Percentiles rank a stretch among this genome's conserved stretches.
These are phyloP conservation scores for Monosporozyma unispora DNA, from an alignment of 805 yeast species.

Conservation along the genomic window DNA sequence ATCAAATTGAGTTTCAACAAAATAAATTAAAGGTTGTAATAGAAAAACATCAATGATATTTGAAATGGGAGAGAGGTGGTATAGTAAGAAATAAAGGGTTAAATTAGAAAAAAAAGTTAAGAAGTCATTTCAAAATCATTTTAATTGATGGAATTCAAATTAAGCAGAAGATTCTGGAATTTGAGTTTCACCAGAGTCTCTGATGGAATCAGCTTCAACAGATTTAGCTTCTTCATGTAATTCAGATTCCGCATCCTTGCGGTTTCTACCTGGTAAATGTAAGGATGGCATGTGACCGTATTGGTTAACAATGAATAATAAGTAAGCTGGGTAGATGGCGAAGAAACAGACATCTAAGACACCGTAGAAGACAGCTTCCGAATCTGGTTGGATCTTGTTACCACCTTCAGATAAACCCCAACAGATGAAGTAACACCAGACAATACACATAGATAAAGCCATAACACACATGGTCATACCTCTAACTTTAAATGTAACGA, in stretches of 20 bases:
- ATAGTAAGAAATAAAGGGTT: too few relatives aligned
- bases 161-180: conserved; percentile 10
- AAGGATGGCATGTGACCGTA: conserved; percentile 3
- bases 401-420: conserved; percentile 46
- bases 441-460: conserved; percentile 11
- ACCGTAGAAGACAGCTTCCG: conserved; percentile 53
- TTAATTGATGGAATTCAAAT: not conserved
- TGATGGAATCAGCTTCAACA: conserved; percentile 13
- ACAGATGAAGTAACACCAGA: conserved; percentile 20
- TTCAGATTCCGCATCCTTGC: conserved; percentile 8
- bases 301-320: conserved; percentile 10
- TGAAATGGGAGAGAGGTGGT: too few relatives aligned
- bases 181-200: conserved; percentile 31
- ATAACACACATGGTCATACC: conserved; percentile 18
- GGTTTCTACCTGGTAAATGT: conserved; percentile 3
- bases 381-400: conserved; percentile 48
- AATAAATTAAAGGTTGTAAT: too few relatives aligned
- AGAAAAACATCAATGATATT: too few relatives aligned
- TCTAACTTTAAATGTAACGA: conserved; percentile 13
- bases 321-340: conserved; percentile 24
- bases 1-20: too few relatives aligned
- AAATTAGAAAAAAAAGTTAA: not conserved
- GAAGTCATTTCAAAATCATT: not conserved
- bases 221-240: conserved; percentile 10
- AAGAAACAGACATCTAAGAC: conserved; percentile 43